These are phyloP conservation scores for Tylopilus intermedius DNA, from an alignment of 768 basidiomycete species.

Conservation along the genomic window DNA sequence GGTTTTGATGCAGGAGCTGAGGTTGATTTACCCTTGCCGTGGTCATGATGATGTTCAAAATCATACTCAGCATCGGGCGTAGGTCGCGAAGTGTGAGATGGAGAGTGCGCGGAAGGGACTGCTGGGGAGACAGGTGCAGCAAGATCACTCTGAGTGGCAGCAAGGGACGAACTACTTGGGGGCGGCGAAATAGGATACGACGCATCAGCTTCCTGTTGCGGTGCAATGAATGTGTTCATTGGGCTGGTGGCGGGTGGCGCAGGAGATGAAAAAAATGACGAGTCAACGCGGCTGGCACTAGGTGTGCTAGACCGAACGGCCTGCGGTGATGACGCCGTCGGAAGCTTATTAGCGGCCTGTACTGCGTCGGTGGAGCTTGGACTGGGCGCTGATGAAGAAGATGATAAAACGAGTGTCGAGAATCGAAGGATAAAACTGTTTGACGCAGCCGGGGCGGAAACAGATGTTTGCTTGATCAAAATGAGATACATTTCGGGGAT, in stretches of 20 bases:
- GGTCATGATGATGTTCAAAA: neutral
- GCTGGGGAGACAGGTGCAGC: neutral
- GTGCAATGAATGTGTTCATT: neutral
- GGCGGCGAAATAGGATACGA: neutral
- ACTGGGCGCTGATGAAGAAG: neutral
- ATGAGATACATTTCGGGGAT: neutral
- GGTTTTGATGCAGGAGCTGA: neutral
- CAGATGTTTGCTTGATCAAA: neutral
- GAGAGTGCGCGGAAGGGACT: neutral
- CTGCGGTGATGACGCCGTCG: neutral
- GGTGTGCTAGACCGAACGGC: neutral
- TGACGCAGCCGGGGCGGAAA: slow-evolving; percentile 1
- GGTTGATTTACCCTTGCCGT: neutral
- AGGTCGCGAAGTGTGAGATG: neutral
- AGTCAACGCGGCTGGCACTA: neutral
- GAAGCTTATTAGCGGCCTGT: neutral
- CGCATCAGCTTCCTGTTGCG: neutral
- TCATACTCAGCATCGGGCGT: neutral
- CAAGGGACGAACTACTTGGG: neutral
- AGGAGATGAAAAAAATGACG: neutral
- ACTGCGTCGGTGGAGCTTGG: neutral
- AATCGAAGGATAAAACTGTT: neutral
- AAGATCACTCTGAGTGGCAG: neutral
- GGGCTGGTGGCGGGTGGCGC: neutral
- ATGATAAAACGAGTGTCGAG: neutral